These are phyloP conservation scores for Chondrus crispus DNA, from an alignment of 23 red algal genomes.

Conservation along the genomic window DNA sequence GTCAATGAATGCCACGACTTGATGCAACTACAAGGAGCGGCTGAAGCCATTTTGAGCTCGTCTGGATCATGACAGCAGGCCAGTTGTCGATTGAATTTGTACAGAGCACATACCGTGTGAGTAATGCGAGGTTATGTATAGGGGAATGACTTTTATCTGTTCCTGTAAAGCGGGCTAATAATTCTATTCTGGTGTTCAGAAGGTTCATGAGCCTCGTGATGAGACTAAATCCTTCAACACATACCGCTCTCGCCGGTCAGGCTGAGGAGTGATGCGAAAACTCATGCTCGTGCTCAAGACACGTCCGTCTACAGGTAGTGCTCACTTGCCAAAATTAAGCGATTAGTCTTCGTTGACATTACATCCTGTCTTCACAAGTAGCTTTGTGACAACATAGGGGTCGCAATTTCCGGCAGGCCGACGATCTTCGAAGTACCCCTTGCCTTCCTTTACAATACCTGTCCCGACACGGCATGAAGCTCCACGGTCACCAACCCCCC, in stretches of 20 bases:
- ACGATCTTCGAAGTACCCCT: slow-evolving; percentile 98
- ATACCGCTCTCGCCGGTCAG: too few relatives aligned
- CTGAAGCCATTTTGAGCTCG: slow-evolving; percentile 33
- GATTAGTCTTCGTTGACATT: slow-evolving; percentile 54
- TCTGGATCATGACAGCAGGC: neutral
- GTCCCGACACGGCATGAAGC: slow-evolving; percentile 85
- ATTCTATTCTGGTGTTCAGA: neutral
- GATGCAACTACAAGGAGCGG: neutral
- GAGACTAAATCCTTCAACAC: neutral
- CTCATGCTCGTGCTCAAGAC: too few relatives aligned
- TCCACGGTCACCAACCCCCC: slow-evolving; percentile 89
- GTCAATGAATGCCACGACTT: slow-evolving; percentile 7
- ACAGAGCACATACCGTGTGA: neutral
- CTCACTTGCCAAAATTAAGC: too few relatives aligned
- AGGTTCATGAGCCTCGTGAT: neutral
- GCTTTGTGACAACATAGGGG: slow-evolving; percentile 92
- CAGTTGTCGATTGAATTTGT: neutral
- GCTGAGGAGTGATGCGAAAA: too few relatives aligned
- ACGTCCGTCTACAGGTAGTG: too few relatives aligned
- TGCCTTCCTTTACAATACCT: slow-evolving; percentile 60
- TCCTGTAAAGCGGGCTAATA: neutral
- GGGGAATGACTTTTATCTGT: neutral
- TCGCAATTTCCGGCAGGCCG: slow-evolving; percentile 90
- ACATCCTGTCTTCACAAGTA: slow-evolving; percentile 87
- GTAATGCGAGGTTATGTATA: neutral